phyloP scores from a whole-genome alignment of 495 filamentous ascomycete species.

The Friedmanniomyces simplex region DNA sequence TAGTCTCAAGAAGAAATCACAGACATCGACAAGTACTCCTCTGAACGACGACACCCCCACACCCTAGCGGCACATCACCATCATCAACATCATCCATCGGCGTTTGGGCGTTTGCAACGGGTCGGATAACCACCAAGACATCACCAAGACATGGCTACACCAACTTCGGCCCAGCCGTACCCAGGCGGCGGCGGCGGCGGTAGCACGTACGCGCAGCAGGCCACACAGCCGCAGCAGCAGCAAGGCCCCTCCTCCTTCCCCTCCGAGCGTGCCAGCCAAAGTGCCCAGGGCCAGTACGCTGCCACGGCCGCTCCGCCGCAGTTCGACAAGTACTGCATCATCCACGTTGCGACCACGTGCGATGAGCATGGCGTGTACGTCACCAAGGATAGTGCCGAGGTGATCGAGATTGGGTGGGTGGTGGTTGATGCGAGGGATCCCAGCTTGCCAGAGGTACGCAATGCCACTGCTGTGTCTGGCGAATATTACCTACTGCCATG shows the following conservation, averaged over 20 bases:
- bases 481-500: no score
- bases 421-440: conserved; percentile 80
- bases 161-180: not conserved
- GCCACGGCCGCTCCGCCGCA: not conserved
- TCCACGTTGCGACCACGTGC: conserved; percentile 97
- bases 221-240: conserved; percentile 5
- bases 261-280: conserved; percentile 1
- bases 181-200: conserved; percentile 11
- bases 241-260: conserved; percentile 2
- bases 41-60: not conserved
- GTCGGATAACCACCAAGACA: not conserved
- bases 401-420: conserved; percentile 98
- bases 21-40: no score
- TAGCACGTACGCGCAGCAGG: conserved; percentile 1
- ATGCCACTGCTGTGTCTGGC: no score
- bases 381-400: conserved; percentile 96
- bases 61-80: not conserved
- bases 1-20: no score
- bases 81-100: no score
- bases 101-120: conserved; percentile 10
- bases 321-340: conserved; percentile 82
- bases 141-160: not conserved
- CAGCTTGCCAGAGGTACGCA: conserved; percentile 30
- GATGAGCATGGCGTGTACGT: conserved; percentile 99
- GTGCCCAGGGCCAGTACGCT: conserved; percentile 9